These are phyloP conservation scores for Neocatenulostroma microsporum DNA, from an alignment of 2,329 filamentous ascomycete genomes.

Conservation along the genomic window DNA sequence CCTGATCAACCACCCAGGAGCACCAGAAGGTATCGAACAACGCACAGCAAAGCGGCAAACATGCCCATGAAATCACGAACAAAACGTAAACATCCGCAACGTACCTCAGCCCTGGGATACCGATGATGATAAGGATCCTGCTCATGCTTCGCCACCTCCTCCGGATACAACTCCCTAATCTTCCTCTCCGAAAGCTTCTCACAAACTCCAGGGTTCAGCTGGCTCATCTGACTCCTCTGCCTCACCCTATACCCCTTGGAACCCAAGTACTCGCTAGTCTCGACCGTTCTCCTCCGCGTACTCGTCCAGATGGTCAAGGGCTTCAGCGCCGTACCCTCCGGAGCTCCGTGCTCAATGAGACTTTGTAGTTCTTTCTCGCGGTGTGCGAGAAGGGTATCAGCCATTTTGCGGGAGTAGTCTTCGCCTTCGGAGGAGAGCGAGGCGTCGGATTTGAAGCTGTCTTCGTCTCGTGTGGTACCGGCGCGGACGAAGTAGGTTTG, in stretches of 20 bases:
- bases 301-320: slow-evolving; percentile 92
- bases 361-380: slow-evolving; percentile 71
- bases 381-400: slow-evolving; percentile 71
- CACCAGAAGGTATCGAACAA: too few species aligned
- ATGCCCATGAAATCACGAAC: too few species aligned
- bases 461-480: slow-evolving; percentile 77
- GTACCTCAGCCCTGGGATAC: slow-evolving; percentile 86
- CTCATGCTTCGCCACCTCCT: slow-evolving; percentile 89
- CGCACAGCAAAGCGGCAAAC: too few species aligned
- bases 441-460: slow-evolving; percentile 87
- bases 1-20: too few species aligned
- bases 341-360: slow-evolving; percentile 59
- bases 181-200: slow-evolving; percentile 82
- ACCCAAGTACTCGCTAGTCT: slow-evolving; percentile 78
- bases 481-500: slow-evolving; percentile 89
- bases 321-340: slow-evolving; percentile 58
- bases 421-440: slow-evolving; percentile 71
- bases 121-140: slow-evolving; percentile 93
- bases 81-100: slow-evolving; percentile 9
- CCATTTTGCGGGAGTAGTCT: slow-evolving; percentile 78
- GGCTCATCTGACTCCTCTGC: slow-evolving; percentile 92
- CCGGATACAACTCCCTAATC: slow-evolving; percentile 74
- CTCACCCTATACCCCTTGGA: slow-evolving; percentile 75
- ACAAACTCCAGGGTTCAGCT: slow-evolving; percentile 92
- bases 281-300: slow-evolving; percentile 78